Evolutionary conservation across 257 asterid genomes (phyloP), one percentile per base, ranked within the genome.

Genomic region (Solanum habrochaites): DNA sequence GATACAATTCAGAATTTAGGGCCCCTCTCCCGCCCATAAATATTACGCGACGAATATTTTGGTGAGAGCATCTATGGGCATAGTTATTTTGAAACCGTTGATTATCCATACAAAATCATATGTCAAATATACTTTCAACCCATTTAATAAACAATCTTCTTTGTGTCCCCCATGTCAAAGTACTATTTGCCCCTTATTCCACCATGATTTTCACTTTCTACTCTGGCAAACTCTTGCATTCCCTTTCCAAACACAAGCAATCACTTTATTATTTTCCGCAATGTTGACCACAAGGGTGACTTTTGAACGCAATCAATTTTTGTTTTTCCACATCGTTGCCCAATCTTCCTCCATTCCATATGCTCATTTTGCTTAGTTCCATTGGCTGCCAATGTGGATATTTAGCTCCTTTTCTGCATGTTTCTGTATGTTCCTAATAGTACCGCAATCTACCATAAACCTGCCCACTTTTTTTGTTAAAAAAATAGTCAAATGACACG

Each of bases 391-490:
- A 87, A 73, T 87, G 89, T 7, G 98, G 98, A 82, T 29, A 97
- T 40, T 94, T 91, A 35, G 95, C 97, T 2, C 97, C 98, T 80
- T 93, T 89, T 94, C 95, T 37, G 88, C 92, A 85, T 97, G 92
- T 97, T 97, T 91, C 98, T 90, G 85, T 89, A 94, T 39, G 99
- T 95, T 67, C n/a, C 99, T 84, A 25, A 96, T 93, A 14, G 99
- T 73, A 95, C 93, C 97, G n/a, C 94, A 91, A 43, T 96, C 99
- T 87, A 95, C 99, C 97, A 96, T 92, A 86, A 96, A 95, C 72
- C 99, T 96, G 90, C 52, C n/a, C n/a, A n/a, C n/a, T n/a, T n/a
- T n/a, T n/a, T n/a, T n/a, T n/a, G n/a, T n/a, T n/a, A n/a, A n/a
- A n/a, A n/a, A n/a, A n/a, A n/a, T n/a, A n/a, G n/a, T n/a, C n/a